Percentiles rank a stretch among this genome's conserved stretches.
These are phyloP conservation scores for Erodium maritimum DNA, from an alignment of 345 rosid genomes.

Conservation along the genomic window DNA sequence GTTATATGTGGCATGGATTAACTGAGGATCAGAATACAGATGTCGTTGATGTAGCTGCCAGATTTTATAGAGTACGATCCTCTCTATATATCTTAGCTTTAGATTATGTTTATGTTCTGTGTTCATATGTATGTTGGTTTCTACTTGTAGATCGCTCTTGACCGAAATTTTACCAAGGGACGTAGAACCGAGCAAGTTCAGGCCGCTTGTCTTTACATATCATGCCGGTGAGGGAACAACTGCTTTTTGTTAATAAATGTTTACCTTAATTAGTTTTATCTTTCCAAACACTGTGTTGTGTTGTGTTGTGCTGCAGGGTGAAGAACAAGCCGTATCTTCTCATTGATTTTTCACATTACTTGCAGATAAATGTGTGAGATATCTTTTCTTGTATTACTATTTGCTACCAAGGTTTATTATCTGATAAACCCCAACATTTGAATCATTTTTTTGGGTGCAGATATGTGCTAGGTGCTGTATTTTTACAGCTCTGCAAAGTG, in stretches of 20 bases:
- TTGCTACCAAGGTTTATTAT: background rate
- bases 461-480: slow-evolving; percentile 81
- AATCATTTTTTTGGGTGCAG: slow-evolving; percentile 24
- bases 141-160: slow-evolving; percentile 56
- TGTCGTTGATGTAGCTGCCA: slow-evolving; percentile 37
- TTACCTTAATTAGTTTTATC: background rate
- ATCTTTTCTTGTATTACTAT: slow-evolving; percentile 5
- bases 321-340: slow-evolving; percentile 58
- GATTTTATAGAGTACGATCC: slow-evolving; percentile 48
- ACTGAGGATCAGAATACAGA: slow-evolving; percentile 53
- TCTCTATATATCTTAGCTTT: slow-evolving; percentile 3
- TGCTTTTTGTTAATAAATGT: too few relatives aligned
- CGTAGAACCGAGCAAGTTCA: slow-evolving; percentile 80
- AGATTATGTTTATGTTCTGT: slow-evolving; percentile 3
- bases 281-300: slow-evolving; percentile 8
- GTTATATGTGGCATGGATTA: slow-evolving; percentile 38
- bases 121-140: slow-evolving; percentile 1
- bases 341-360: slow-evolving; percentile 75
- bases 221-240: slow-evolving; percentile 67
- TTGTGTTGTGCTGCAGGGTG: too few relatives aligned
- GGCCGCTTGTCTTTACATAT: slow-evolving; percentile 80
- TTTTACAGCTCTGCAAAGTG: slow-evolving; percentile 75
- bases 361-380: slow-evolving; percentile 72
- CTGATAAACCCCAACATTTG: background rate
- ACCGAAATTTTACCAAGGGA: slow-evolving; percentile 63